Evolutionary conservation across 108 stramenopile species (phyloP).

Genomic region (Nitzschia putrida): DNA sequence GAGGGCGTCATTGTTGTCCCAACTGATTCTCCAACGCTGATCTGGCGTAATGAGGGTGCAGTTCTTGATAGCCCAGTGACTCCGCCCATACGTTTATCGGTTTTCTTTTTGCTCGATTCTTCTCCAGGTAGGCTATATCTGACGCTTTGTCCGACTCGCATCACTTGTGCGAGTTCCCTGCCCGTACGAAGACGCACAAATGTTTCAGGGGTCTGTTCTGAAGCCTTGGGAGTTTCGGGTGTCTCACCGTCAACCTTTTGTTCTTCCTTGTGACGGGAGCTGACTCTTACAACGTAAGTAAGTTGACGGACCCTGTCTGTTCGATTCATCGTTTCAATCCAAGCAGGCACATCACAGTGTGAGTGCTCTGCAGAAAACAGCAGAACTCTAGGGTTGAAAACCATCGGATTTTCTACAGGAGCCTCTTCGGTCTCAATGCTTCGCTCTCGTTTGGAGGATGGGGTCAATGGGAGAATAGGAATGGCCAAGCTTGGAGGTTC

Average conservation of each 20-base stretch:
- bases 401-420: neutral
- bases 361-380: conserved; percentile 45
- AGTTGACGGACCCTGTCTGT: conserved; percentile 62
- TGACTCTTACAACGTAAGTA: conserved; percentile 73
- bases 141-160: conserved; percentile 50
- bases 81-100: neutral
- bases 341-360: conserved; percentile 75
- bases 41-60: neutral
- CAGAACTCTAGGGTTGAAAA: conserved; percentile 4
- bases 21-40: neutral
- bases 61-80: neutral
- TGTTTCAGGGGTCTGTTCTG: conserved; percentile 7
- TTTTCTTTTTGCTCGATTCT: neutral
- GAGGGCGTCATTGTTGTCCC: neutral
- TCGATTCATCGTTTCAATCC: conserved; percentile 87
- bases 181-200: conserved; percentile 39
- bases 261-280: conserved; percentile 34
- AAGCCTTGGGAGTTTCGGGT: neutral
- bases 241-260: conserved; percentile 1
- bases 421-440: conserved; percentile 1
- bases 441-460: neutral
- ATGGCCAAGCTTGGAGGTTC: conserved; percentile 15
- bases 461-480: neutral
- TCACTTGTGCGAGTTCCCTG: conserved; percentile 61
- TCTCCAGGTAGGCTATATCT: neutral